Percentiles rank a stretch among this genome's conserved stretches.
phyloP scores from a whole-genome alignment of 2,329 filamentous ascomycete genomes.

The Trichoderma sp. region DNA sequence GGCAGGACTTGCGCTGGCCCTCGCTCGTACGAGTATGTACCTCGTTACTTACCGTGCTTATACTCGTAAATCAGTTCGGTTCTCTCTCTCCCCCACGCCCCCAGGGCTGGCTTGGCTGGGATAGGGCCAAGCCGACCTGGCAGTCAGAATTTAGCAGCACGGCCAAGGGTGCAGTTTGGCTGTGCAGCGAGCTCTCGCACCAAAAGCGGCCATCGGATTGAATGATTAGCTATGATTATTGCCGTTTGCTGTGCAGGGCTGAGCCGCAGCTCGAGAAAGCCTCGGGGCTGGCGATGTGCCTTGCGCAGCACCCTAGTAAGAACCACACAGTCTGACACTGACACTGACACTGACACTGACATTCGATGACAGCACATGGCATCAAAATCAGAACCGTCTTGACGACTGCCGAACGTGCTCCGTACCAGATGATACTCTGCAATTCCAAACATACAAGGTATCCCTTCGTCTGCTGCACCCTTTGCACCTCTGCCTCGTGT shows the following conservation, averaged over 20 bases:
- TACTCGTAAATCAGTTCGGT: not conserved
- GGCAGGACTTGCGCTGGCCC: not conserved
- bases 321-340: slow-evolving; percentile 4
- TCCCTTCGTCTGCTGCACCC: not conserved
- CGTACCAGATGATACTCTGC: not conserved
- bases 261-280: slow-evolving; percentile 9
- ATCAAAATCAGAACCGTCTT: not conserved
- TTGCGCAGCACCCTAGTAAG: slow-evolving; percentile 4
- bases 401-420: not conserved
- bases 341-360: not conserved
- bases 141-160: slow-evolving; percentile 20
- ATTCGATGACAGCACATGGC: not conserved
- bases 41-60: not conserved
- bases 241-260: slow-evolving; percentile 4
- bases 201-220: not conserved
- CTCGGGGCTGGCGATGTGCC: slow-evolving; percentile 11
- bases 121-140: not conserved
- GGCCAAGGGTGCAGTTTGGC: slow-evolving; percentile 1
- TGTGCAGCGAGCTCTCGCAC: not conserved
- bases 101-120: not conserved
- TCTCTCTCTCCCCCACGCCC: not conserved
- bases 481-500: not conserved
- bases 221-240: not conserved
- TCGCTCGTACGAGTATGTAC: not conserved
- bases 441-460: not conserved